Evolutionary conservation across 805 yeast species (phyloP).

Genomic region (Kazachstania psychrophila): DNA sequence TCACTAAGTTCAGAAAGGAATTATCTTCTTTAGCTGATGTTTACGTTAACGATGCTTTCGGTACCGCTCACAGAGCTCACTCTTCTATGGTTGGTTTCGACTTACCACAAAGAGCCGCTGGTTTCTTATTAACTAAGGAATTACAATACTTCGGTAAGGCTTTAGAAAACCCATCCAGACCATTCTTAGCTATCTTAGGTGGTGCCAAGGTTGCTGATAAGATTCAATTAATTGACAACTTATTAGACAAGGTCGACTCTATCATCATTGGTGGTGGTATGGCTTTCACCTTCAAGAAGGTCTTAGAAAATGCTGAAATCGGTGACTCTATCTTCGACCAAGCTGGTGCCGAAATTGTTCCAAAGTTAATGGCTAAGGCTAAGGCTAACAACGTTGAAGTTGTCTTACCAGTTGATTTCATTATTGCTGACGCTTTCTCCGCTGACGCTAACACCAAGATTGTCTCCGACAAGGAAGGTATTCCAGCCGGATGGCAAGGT

Average conservation of each 20-base stretch:
- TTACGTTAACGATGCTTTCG: constrained; percentile 96
- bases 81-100: constrained; percentile 98
- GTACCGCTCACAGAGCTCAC: constrained; percentile 99
- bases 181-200: constrained; percentile 96
- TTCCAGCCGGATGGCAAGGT: constrained; percentile 93
- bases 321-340: constrained; percentile 90
- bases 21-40: constrained; percentile 93
- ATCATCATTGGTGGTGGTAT: constrained; percentile 98
- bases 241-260: constrained; percentile 88
- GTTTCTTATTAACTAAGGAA: constrained; percentile 97
- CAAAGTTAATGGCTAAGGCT: constrained; percentile 87
- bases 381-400: constrained; percentile 91
- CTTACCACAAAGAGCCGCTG: constrained; percentile 93
- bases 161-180: constrained; percentile 94
- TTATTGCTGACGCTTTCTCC: constrained; percentile 89
- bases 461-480: constrained; percentile 86
- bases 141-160: constrained; percentile 96
- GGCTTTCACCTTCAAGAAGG: constrained; percentile 99
- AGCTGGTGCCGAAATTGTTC: constrained; percentile 93
- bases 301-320: constrained; percentile 71
- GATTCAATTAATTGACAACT: constrained; percentile 96
- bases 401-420: constrained; percentile 90
- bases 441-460: constrained; percentile 79
- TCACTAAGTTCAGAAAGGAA: constrained; percentile 78
- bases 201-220: constrained; percentile 99